phyloP scores from a whole-genome alignment of 139 green algal species.

The Mychonastes homosphaera region DNA sequence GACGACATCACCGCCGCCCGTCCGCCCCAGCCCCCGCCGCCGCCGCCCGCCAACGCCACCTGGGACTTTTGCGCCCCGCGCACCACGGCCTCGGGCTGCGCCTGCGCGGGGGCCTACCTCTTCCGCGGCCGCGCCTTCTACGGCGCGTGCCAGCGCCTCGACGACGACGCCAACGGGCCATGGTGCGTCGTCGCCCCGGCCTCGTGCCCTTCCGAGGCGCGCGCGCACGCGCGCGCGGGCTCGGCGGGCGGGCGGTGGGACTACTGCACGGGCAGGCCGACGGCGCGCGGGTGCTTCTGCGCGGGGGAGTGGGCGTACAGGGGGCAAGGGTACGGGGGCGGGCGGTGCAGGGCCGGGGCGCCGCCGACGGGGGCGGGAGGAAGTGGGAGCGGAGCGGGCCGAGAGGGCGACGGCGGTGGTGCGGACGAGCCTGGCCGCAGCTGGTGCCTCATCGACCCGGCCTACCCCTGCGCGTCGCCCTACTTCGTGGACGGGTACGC shows the following conservation, averaged over 20 bases:
- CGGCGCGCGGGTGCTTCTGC: conserved; percentile 23
- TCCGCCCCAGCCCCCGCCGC: background rate
- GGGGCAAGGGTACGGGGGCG: conserved; percentile 15
- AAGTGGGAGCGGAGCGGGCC: background rate
- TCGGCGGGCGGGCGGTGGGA: background rate
- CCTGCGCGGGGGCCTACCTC: conserved; percentile 14
- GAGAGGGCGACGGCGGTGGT: background rate
- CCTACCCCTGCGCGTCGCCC: conserved; percentile 2
- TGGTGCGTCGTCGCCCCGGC: conserved; percentile 23
- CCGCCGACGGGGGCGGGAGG: background rate
- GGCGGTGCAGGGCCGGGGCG: no score
- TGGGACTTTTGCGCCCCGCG: conserved; percentile 20
- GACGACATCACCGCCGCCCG: background rate
- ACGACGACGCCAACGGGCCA: conserved; percentile 2
- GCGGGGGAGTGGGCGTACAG: conserved; percentile 21
- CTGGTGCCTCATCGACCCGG: conserved; percentile 18
- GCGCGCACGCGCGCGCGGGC: conserved; percentile 13
- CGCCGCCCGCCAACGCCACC: background rate
- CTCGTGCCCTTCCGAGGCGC: conserved; percentile 15
- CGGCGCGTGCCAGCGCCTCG: conserved; percentile 7
- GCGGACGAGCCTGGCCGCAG: background rate
- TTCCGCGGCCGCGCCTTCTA: conserved; percentile 9
- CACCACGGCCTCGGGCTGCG: conserved; percentile 22
- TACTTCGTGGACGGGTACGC: conserved; percentile 3
- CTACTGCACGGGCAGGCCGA: background rate